Conservation (phyloP, 805 yeast species). For the Komagataella phaffii region DNA sequence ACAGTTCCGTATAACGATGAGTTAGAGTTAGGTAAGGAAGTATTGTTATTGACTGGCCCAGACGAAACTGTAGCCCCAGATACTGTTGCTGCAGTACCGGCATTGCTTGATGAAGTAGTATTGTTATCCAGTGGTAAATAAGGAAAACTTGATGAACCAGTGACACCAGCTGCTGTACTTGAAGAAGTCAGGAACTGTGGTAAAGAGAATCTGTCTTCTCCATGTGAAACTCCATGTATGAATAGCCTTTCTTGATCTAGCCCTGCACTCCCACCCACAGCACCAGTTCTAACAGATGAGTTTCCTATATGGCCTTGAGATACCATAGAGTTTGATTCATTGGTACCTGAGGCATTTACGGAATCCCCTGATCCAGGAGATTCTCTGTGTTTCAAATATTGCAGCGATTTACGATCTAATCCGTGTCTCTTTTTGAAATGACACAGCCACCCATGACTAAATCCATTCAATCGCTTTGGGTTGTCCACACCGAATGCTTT, state of each 20-base stretch:
- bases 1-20: neutral
- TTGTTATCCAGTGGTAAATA: neutral
- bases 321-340: neutral
- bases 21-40: neutral
- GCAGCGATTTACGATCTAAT: constrained; percentile 17
- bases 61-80: neutral
- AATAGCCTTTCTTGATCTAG: neutral
- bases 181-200: neutral
- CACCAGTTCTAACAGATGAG: neutral
- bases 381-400: constrained; percentile 10
- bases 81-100: neutral
- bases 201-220: neutral
- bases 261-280: neutral
- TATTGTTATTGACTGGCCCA: neutral
- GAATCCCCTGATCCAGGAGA: neutral
- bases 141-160: neutral
- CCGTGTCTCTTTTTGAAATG: constrained; percentile 50
- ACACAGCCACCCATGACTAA: constrained; percentile 51
- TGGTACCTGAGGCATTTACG: neutral
- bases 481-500: constrained; percentile 44
- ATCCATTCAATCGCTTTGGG: constrained; percentile 39
- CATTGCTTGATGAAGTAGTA: neutral
- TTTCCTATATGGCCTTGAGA: neutral
- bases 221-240: neutral
- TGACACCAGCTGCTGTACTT: neutral